Evolutionary conservation across 495 filamentous ascomycete species (phyloP), one percentile per base, ranked within the genome.

Genomic region (Tuber indicum): DNA sequence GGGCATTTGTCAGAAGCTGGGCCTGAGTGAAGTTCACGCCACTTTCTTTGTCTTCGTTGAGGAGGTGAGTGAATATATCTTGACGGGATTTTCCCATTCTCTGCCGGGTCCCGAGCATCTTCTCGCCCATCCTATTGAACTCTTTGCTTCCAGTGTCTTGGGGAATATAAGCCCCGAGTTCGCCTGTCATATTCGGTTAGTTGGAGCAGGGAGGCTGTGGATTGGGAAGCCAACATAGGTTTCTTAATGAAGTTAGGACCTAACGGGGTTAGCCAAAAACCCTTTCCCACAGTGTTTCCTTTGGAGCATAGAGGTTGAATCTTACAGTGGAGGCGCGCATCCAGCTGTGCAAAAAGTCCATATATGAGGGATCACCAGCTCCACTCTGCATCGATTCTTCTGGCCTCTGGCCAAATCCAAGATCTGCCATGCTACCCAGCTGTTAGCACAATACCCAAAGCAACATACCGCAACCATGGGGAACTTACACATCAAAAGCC

Each of bases 401-500:
- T 16, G 70, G 47, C 6, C 19, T 66, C 26, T 66, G 58, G 58
- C 74, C 79, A 70, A 82, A 82, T 19, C 73, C 49, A 19, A 82
- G 76, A 69, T 82, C 81, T 6, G 76, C 62, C 72, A 81, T 82
- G 32, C 80, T 82, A 36, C 39, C 14, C 14, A 46, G n/a, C 36
- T 17, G 41, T 66, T 36, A 75, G 52, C 46, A 49, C 12, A n/a
- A 58, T 41, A 16, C n/a, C 41, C 32, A 72, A 49, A 71, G 26
- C 3, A 17, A 36, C 39, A 72, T 39, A 76, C 2, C 19, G 5
- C 16, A 42, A 75, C 21, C 44, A 49, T 19, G 16, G 43, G 23
- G 73, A 36, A 76, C 79, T 72, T 47, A 81, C 79, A 79, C 76
- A 46, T 81, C 77, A 73, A 81, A 81, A 23, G 75, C 72, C 36